A percentile compares a stretch with the other conserved stretches of the same genome.
Conservation (phyloP, 208 protist genomes). For the Wallacemonas sp. region DNA sequence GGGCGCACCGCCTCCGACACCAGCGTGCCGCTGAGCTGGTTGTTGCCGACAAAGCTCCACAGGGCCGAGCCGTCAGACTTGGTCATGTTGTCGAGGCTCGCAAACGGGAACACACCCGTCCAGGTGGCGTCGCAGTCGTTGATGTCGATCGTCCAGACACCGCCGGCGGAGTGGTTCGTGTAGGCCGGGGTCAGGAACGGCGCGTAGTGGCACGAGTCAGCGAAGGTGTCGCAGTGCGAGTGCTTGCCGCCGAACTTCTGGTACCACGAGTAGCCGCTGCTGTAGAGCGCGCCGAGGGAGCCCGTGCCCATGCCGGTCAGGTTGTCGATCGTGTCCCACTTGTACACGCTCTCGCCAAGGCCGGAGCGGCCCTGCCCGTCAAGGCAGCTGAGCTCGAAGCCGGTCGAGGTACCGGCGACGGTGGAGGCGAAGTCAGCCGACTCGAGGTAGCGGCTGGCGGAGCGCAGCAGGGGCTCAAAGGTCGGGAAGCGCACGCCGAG, state of each 20-base stretch:
- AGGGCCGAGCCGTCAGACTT: slow-evolving; percentile 44
- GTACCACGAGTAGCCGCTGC: slow-evolving; percentile 68
- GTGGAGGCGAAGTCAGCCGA: slow-evolving; percentile 43
- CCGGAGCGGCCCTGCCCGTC: slow-evolving; percentile 51
- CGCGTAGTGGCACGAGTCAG: slow-evolving; percentile 71
- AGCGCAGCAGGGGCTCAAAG: slow-evolving; percentile 63
- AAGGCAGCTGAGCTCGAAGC: slow-evolving; percentile 76
- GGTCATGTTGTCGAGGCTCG: slow-evolving; percentile 37
- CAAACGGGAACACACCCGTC: slow-evolving; percentile 71
- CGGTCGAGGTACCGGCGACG: slow-evolving; percentile 42
- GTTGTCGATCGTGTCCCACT: slow-evolving; percentile 48
- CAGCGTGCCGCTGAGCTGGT: slow-evolving; percentile 63
- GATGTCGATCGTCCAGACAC: slow-evolving; percentile 69
- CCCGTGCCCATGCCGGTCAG: slow-evolving; percentile 44
- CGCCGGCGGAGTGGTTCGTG: slow-evolving; percentile 26
- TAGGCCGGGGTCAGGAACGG: slow-evolving; percentile 75
- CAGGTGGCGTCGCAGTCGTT: slow-evolving; percentile 84
- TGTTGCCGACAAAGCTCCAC: slow-evolving; percentile 52
- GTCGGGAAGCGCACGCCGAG: slow-evolving; percentile 83
- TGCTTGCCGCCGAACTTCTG: slow-evolving; percentile 91
- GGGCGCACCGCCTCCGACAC: slow-evolving; percentile 70
- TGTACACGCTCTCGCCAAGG: slow-evolving; percentile 75
- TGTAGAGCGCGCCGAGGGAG: slow-evolving; percentile 61
- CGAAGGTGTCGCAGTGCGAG: slow-evolving; percentile 74
- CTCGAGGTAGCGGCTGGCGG: slow-evolving; percentile 53